Conservation (phyloP, 2,329 filamentous ascomycete species). For the Huntiella moniliformis region DNA sequence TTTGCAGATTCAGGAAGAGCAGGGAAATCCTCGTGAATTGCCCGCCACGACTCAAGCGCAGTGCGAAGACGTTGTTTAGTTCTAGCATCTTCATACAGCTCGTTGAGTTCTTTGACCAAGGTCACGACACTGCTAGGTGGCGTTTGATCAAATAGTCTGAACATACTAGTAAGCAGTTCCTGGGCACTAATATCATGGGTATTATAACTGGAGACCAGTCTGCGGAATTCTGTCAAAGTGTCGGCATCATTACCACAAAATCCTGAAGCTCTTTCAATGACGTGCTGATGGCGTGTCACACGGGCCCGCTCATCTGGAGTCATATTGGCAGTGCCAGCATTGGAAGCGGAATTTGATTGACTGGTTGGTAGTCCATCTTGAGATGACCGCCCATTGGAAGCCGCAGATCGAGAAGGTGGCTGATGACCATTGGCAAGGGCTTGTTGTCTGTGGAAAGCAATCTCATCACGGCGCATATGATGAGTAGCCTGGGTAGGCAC, state of each 20-base stretch:
- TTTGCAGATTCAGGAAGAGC: conserved; percentile 58
- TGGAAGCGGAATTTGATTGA: background rate
- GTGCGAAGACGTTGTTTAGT: conserved; percentile 59
- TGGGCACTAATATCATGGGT: conserved; percentile 49
- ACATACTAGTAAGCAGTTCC: conserved; percentile 72
- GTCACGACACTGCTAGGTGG: conserved; percentile 68
- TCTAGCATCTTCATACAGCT: conserved; percentile 67
- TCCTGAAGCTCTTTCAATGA: conserved; percentile 67
- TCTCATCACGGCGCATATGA: conserved; percentile 59
- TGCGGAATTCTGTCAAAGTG: conserved; percentile 63
- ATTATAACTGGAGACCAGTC: conserved; percentile 60
- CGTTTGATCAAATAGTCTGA: conserved; percentile 62
- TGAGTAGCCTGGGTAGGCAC: conserved; percentile 58
- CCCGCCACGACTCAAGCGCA: conserved; percentile 89
- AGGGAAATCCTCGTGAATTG: conserved; percentile 90
- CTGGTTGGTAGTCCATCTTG: background rate
- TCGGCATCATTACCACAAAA: conserved; percentile 58
- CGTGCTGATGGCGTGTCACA: conserved; percentile 59
- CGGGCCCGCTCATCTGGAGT: conserved; percentile 67
- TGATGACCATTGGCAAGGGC: conserved; percentile 73
- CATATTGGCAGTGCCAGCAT: conserved; percentile 18
- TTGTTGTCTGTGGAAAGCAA: conserved; percentile 82
- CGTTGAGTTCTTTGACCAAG: conserved; percentile 74
- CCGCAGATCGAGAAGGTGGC: conserved; percentile 14
- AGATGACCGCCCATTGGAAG: conserved; percentile 13